These are phyloP conservation scores for Gentiana straminea DNA, from an alignment of 257 asterid genomes.

Conservation along the genomic window DNA sequence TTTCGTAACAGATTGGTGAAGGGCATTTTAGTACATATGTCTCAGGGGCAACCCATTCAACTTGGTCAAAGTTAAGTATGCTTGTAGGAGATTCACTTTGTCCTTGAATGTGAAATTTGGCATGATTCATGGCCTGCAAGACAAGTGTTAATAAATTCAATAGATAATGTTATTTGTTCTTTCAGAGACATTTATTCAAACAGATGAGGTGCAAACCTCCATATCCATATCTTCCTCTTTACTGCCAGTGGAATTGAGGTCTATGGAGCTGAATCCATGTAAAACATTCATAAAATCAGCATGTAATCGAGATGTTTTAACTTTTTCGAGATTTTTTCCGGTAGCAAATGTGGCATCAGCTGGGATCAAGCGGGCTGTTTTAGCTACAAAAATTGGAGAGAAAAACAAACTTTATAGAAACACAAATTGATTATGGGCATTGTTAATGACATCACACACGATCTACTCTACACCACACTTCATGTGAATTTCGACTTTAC, in stretches of 20 bases:
- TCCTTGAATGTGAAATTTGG: constrained; percentile 22
- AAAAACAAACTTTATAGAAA: background rate
- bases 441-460: too few relatives aligned
- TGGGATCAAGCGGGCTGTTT: constrained; percentile 4
- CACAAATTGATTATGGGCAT: background rate
- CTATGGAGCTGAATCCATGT: background rate
- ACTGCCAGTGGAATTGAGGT: background rate
- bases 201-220: background rate
- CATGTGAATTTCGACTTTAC: too few relatives aligned
- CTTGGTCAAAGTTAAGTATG: constrained; percentile 26
- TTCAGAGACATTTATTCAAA: too few relatives aligned
- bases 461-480: too few relatives aligned
- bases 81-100: constrained; percentile 24
- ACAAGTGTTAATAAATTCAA: background rate
- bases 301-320: constrained; percentile 2
- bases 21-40: constrained; percentile 12
- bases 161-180: background rate
- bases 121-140: constrained; percentile 14
- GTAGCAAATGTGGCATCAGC: constrained; percentile 6
- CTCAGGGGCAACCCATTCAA: constrained; percentile 5
- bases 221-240: background rate
- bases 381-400: constrained; percentile 4
- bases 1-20: constrained; percentile 26
- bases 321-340: background rate
- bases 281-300: constrained; percentile 1